Base-by-base conservation (phyloP, 2,329 filamentous ascomycete species). In the Thermoascus crustaceus region DNA sequence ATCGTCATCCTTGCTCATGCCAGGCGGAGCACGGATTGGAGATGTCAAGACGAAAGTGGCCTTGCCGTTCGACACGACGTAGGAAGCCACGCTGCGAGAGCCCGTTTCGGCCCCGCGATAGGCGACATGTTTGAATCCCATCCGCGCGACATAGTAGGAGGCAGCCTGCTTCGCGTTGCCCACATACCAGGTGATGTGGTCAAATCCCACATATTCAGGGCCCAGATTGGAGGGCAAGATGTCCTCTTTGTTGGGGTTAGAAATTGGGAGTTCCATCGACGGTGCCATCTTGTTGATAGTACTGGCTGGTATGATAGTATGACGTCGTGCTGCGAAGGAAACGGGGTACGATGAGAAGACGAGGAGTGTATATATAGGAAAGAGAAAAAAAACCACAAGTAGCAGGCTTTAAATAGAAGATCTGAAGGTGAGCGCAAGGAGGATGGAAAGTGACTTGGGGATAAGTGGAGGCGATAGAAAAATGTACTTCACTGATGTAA, bases 81-180 rank as follows among this genome's bases (percentile, higher is more conserved):
- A 84, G 4, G 82, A 88, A 13, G 84, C 80, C 41, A 87, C 73
- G 49, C 76, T 80, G 34, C 83, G 76, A 37, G 80, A 86, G 40
- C 86, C 85, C 1, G 85, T 94, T 63, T 94, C 87, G 7, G 94
- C 78, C 5, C 86, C 87, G 30, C 75, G 75, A 63, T 94, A 93
- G 42, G 86, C 87, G 39, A 93, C 66, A 13, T 74, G 75, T 48
- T 72, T 69, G 67, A 94, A 94, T 35, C 85, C 86, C 66, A 94
- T 84, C 44, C 85, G 81, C 11, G 75, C 78, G 46, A 80, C 79
- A 66, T 93, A 94, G 65, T 85, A 94, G 7, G 82, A 75, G 14
- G 87, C 86, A 4, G 85, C 84, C 67, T 94, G 86, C 64, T 93
- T 94, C 45, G 87, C 86, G 57, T 94, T 94, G 54, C 86, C 86